phyloP scores from a whole-genome alignment of 768 basidiomycete species.

The Tephrocybe sp. region DNA sequence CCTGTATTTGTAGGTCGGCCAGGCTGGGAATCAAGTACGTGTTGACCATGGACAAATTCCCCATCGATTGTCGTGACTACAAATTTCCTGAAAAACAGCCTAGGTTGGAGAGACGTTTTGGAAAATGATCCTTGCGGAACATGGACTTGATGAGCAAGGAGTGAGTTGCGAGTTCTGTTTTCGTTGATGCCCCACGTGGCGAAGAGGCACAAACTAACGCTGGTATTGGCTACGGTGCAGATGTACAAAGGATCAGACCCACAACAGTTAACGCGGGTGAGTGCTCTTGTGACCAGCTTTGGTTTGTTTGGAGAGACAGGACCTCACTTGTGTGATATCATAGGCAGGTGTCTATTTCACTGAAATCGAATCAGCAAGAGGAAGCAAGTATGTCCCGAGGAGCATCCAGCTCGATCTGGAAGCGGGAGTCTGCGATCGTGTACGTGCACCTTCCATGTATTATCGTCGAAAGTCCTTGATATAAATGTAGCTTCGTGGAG shows the following conservation, averaged over 20 bases:
- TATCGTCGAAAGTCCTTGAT: background rate
- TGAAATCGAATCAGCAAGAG: constrained; percentile 52
- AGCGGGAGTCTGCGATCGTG: constrained; percentile 77
- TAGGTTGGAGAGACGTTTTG: constrained; percentile 85
- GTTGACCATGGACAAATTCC: constrained; percentile 6
- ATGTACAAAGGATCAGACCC: constrained; percentile 71
- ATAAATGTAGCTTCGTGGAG: constrained; percentile 54
- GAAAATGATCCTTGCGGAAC: constrained; percentile 84
- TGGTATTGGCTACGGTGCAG: constrained; percentile 28
- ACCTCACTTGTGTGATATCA: background rate
- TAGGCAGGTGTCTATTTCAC: constrained; percentile 83
- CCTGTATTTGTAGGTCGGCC: constrained; percentile 52
- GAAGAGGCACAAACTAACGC: background rate
- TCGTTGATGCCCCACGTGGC: background rate
- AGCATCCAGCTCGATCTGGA: constrained; percentile 92
- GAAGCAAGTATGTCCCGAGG: constrained; percentile 82
- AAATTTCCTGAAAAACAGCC: constrained; percentile 18
- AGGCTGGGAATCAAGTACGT: constrained; percentile 55
- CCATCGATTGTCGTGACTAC: constrained; percentile 64
- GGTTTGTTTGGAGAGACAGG: background rate
- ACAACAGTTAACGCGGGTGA: constrained; percentile 70
- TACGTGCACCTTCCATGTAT: constrained; percentile 30
- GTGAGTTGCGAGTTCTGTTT: constrained; percentile 35
- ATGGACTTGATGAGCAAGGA: constrained; percentile 73
- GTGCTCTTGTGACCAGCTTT: constrained; percentile 16